Evolutionary conservation across 2,329 filamentous ascomycete genomes (phyloP).

Genomic region (Aspergillus calidoustus): DNA sequence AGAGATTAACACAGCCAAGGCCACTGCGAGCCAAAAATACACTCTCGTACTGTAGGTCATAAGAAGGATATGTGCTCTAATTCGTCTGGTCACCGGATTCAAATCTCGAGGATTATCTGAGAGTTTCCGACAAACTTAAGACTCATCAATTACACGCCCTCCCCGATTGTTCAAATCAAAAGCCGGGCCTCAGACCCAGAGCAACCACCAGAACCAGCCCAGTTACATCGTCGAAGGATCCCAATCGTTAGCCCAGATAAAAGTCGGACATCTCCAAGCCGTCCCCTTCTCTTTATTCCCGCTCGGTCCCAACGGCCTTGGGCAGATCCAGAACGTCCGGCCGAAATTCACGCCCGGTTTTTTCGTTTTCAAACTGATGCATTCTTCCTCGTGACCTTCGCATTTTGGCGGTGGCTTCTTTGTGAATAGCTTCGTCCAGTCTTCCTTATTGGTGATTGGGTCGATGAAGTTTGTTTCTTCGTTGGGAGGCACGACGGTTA

Average conservation of each 20-base stretch:
- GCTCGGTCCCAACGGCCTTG: conserved; percentile 80
- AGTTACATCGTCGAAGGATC: conserved; percentile 40
- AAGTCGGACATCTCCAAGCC: conserved; percentile 85
- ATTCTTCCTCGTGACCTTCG: conserved; percentile 82
- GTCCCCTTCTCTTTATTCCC: conserved; percentile 83
- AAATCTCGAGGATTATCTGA: too few relatives aligned
- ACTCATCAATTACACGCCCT: not conserved
- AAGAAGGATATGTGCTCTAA: too few relatives aligned
- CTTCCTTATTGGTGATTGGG: conserved; percentile 74
- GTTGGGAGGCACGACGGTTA: conserved; percentile 31
- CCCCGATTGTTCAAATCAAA: not conserved
- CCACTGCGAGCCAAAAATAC: too few relatives aligned
- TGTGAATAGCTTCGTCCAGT: conserved; percentile 83
- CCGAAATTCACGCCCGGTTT: conserved; percentile 84
- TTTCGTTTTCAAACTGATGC: conserved; percentile 81
- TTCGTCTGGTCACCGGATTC: too few relatives aligned
- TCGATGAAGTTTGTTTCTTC: conserved; percentile 61
- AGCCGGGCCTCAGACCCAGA: not conserved
- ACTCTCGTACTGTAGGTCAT: too few relatives aligned
- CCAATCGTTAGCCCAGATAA: conserved; percentile 73
- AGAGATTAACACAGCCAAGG: not conserved
- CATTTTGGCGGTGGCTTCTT: conserved; percentile 77
- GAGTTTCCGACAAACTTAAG: too few relatives aligned
- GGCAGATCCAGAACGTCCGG: conserved; percentile 69
- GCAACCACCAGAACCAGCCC: not conserved